Base-by-base conservation (phyloP, 805 yeast species). In the Komagataella mondaviorum region DNA sequence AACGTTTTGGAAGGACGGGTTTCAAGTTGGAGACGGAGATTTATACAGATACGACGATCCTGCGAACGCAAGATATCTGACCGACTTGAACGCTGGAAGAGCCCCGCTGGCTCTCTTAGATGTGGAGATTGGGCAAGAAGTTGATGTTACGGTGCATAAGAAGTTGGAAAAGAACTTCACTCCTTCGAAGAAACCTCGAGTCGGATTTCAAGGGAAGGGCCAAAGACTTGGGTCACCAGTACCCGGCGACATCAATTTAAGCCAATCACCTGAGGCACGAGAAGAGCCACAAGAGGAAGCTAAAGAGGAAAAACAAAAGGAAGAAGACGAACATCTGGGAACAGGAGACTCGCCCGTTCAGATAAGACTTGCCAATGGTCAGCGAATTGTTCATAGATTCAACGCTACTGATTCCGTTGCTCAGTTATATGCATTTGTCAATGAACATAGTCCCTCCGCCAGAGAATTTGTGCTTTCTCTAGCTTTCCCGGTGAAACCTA, bases 1-100 rank as follows among this genome's bases (percentile, higher is more conserved):
- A 55, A 88, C 95, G 0, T 91, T 93, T 64, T 93, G 99, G 99
- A 84, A 81, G 58, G 91, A 93, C 60, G 99, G 99, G 1, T 93
- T 93, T 68, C 88, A 88, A 55, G 89, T 93, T 23, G 98, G 93
- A 36, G 96, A 90, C 49, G 98, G 98, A 2, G 78, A 79, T 22
- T 73, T 93, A 52, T 83, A 77, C 64, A 73, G 93, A 53, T 93
- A 89, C 64, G 96, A 91, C 60, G 98, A 93, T 64, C 96, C 96
- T 5, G 80, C 77, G n/a, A 93, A 91, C 63, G 82, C 82, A 48
- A 77, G 75, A 47, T 85, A 87, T 56, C 71, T 93, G 59, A 76
- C 81, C 56, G 93, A 90, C 57, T 75, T 93, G 66, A 85, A 87
- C 61, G 76, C 81, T 52, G 99, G 99, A 7, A 75, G 95, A 53